phyloP scores from a whole-genome alignment of 2,329 filamentous ascomycete species.

The Microdochium nivale region DNA sequence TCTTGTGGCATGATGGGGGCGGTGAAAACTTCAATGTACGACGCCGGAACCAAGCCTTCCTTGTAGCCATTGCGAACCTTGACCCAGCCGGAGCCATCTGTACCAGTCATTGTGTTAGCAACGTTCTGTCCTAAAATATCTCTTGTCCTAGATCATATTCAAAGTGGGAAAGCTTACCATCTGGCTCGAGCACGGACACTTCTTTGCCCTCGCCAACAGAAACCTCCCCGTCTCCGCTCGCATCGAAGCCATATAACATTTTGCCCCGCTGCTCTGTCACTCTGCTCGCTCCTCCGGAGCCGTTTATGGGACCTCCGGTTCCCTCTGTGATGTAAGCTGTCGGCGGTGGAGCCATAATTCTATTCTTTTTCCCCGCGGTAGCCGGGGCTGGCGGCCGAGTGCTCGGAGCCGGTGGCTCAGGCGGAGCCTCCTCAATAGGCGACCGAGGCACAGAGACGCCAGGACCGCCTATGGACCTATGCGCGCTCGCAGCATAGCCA shows the following conservation, averaged over 20 bases:
- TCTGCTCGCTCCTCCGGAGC: slow-evolving; percentile 18
- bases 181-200: slow-evolving; percentile 70
- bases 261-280: slow-evolving; percentile 60
- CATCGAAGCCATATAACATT: slow-evolving; percentile 86
- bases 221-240: slow-evolving; percentile 71
- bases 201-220: slow-evolving; percentile 72
- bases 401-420: slow-evolving; percentile 30
- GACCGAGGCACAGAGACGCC: slow-evolving; percentile 27
- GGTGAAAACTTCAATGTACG: slow-evolving; percentile 66
- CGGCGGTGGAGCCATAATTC: slow-evolving; percentile 83
- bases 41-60: slow-evolving; percentile 79
- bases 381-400: slow-evolving; percentile 35
- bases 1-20: slow-evolving; percentile 35
- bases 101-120: slow-evolving; percentile 17
- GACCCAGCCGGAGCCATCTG: slow-evolving; percentile 88
- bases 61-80: slow-evolving; percentile 68
- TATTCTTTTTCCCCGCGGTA: slow-evolving; percentile 45
- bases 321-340: slow-evolving; percentile 66
- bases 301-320: slow-evolving; percentile 42
- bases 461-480: slow-evolving; percentile 63
- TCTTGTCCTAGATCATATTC: too few relatives aligned
- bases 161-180: slow-evolving; percentile 55
- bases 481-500: slow-evolving; percentile 72
- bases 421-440: slow-evolving; percentile 40
- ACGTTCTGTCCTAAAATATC: not conserved